A percentile compares a stretch with the other conserved stretches of the same genome.
These are phyloP conservation scores for Spiraea crenata DNA, from an alignment of 331 rosid genomes.

Conservation along the genomic window DNA sequence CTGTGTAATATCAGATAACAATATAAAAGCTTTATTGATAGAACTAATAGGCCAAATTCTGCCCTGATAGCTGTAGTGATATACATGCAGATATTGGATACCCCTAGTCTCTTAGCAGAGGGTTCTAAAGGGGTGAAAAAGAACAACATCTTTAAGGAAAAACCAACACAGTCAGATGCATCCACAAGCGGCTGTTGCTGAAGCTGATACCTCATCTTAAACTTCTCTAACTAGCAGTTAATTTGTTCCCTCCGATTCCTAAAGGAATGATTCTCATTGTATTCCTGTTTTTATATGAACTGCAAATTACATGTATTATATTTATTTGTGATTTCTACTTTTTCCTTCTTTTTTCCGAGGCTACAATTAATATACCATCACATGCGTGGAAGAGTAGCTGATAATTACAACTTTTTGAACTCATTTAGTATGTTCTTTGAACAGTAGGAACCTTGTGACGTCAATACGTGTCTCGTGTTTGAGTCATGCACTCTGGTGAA, in stretches of 20 bases:
- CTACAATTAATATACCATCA: neutral
- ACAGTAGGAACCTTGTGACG: neutral
- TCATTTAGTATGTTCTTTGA: neutral
- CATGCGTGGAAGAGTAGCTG: neutral
- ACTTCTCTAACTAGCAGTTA: slow-evolving; percentile 22
- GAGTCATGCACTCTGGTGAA: too few species aligned
- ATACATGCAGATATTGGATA: slow-evolving; percentile 70
- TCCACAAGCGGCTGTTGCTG: slow-evolving; percentile 77
- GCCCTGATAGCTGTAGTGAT: neutral
- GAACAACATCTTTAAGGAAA: slow-evolving; percentile 73
- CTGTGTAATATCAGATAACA: too few species aligned
- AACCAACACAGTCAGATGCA: slow-evolving; percentile 46
- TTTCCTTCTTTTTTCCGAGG: neutral
- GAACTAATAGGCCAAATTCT: neutral
- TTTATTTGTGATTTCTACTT: slow-evolving; percentile 13
- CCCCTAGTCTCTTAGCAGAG: slow-evolving; percentile 79
- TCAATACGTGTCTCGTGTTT: neutral
- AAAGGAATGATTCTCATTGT: slow-evolving; percentile 22
- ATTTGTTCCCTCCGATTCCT: slow-evolving; percentile 1
- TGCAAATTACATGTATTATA: slow-evolving; percentile 31
- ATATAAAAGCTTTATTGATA: neutral
- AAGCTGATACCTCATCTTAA: slow-evolving; percentile 28
- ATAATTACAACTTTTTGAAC: neutral
- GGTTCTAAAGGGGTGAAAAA: slow-evolving; percentile 69
- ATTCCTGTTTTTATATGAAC: slow-evolving; percentile 30